Percentiles rank a stretch among this genome's conserved stretches.
Conservation (phyloP, 257 asterid species). For the Craterostigma plantagineum region DNA sequence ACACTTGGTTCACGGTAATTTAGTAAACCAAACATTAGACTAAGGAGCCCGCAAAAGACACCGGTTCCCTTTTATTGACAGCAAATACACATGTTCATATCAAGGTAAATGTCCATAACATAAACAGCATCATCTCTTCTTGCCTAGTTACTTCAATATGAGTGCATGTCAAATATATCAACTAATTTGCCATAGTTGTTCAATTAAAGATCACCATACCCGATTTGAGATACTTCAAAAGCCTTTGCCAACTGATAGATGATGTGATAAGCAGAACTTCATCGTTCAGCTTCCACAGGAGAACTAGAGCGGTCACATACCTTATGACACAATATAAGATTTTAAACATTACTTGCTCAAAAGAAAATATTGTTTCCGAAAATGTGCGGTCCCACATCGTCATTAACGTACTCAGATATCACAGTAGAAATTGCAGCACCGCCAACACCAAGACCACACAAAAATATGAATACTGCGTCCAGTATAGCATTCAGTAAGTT, state of each 20-base stretch:
- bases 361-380: not conserved
- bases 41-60: too few species aligned
- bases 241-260: conserved; percentile 41
- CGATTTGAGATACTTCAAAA: conserved; percentile 57
- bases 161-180: too few species aligned
- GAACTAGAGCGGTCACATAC: conserved; percentile 65
- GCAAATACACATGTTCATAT: too few species aligned
- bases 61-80: too few species aligned
- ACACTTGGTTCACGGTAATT: not conserved
- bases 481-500: conserved; percentile 59
- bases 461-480: conserved; percentile 58
- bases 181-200: not conserved
- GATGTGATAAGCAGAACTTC: conserved; percentile 57
- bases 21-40: not conserved
- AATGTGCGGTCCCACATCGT: conserved; percentile 38
- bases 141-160: too few species aligned
- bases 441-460: conserved; percentile 47
- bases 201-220: conserved; percentile 19
- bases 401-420: conserved; percentile 82
- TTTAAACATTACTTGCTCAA: conserved; percentile 4
- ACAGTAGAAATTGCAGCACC: conserved; percentile 94
- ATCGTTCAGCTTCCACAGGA: conserved; percentile 59
- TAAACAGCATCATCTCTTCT: too few species aligned
- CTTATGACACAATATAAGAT: conserved; percentile 21
- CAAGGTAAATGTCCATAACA: too few species aligned